Evolutionary conservation across 176 grass and related monocot species (phyloP), one percentile per base, ranked within the genome.

Genomic region (Cenchrus fungigraminus): DNA sequence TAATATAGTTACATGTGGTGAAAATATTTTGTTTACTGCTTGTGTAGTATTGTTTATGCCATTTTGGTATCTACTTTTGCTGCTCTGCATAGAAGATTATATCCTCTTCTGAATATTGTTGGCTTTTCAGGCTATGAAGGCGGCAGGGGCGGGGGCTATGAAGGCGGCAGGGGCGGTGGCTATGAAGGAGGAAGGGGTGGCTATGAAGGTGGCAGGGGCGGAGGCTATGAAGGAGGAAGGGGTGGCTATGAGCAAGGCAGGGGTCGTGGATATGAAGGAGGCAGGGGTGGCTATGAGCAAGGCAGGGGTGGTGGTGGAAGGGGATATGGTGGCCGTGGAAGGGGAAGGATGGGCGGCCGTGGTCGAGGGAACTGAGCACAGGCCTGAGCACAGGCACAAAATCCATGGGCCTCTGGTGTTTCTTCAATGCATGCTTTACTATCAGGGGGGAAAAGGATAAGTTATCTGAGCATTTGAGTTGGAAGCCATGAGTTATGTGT

Each of bases 311-410:
- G 86, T 0, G 83, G 78, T 12, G 85, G 79, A 56, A 81, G 92
- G 55, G 90, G 87, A 15, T 92, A 92, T 45, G 91, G 80, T 68
- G 89, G 81, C 42, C 86, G 88, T 44, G 93, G 69, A 69, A 65
- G 85, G n/a, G 91, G 91, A 77, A 90, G 93, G 71, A 73, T 92
- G 56, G 90, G 85, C 40, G 82, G 75, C 11, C 85, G 87, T 3
- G 88, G 90, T 22, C 83, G 76, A 73, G 87, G 75, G 28, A 83
- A 88, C 78, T 87, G 84, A 86, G 62, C 10, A 76, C 42, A 46
- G 25, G 59, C 29, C 78, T 87, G 84, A 86, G 62, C 10, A 76
- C 42, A 46, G 25, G 59, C 29, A 19, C 28, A n/a, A 50, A 28
- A 52, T 65, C 78, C 78, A 77, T 80, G 74, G 76, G 76, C 80